Base-by-base conservation (phyloP, 805 yeast species). In the Ogataea pignaliae region DNA sequence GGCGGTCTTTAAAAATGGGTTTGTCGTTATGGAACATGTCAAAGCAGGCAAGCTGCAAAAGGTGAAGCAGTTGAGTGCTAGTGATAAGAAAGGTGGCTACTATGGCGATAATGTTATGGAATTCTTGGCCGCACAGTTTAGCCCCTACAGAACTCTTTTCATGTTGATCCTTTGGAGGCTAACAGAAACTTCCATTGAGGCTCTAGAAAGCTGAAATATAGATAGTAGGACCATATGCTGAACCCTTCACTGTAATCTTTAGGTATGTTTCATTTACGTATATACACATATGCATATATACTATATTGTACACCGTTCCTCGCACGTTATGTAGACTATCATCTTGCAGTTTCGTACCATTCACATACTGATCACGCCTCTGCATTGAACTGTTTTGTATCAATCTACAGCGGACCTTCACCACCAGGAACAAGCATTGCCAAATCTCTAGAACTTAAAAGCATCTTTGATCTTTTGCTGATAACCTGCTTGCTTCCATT, bases 151-250 rank as follows among this genome's bases (percentile, higher is more conserved):
- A 43, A 72, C 84, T 18, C 75, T 78, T 3, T 74, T 85, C 40
- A 85, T 85, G 87, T 57, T 84, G 55, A 50, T 86, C 3, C 58
- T 87, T 48, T 88, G 96, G 96, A 71, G 89, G 47, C 52, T 85
- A 21, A 72, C 85, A 16, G 69, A 77, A 30, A 80, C 85, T 1
- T 68, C 75, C 44, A 68, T 83, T 37, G 82, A 74, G 1, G 80
- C 65, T 13, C 52, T 72, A 47, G 66, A 62, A 28, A 40, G 41
- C n/a, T 50, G 36, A 30, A 16, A 16, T 41, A 41, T n/a, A n/a
- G n/a, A n/a, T n/a, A n/a, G n/a, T n/a, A n/a, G n/a, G n/a, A n/a
- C n/a, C n/a, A n/a, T n/a, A n/a, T n/a, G n/a, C n/a, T n/a, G n/a
- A n/a, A n/a, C n/a, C n/a, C n/a, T n/a, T n/a, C 26, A 5, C 7